Base-by-base conservation (phyloP, 1,284 basidiomycete genomes). In the Xerocomus amazonicus region DNA sequence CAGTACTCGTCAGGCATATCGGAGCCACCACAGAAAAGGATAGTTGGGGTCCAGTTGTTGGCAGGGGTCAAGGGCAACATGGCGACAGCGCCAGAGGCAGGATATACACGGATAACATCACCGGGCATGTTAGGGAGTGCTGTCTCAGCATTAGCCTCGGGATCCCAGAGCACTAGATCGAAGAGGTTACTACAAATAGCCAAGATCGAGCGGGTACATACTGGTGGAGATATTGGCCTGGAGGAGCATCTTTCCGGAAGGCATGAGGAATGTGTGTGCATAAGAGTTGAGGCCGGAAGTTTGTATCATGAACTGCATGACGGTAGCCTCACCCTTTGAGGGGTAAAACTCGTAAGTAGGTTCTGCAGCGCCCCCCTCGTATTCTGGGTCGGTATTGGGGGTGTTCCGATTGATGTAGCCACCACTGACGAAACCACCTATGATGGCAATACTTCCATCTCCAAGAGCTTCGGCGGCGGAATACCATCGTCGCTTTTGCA, bases 231-330 rank as follows among this genome's bases (percentile, higher is more conserved):
- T 72, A 63, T 93, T 92, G 4, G 92, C 88, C 66, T 96, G 92
- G 38, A 95, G 75, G 60, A 95, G 82, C 71, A 90, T 77, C 60
- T 83, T 84, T 45, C 92, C 92, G 1, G 87, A 90, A 2, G 90
- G 82, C 73, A 97, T 79, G 45, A 95, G 77, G 80, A 80, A 96
- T 0, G 88, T 84, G 58, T 92, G 83, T 0, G 92, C 82, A 59
- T 95, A 97, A 6, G 93, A 77, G 71, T 97, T 97, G 60, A 95
- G 79, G 44, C 93, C 93, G 34, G 90, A 87, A 0, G 93, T 92
- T 37, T 81, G 76, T 53, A 81, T 70, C 71, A 97, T 79, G 72
- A 97, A 89, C 48, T 87, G 72, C 75, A 96, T 85, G 17, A 78
- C 72, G 58, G 82, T 73, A 2, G 85, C 62, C 42, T 71, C 66